Conservation (phyloP, 108 stramenopile species). For the Nitzschia sp. region DNA sequence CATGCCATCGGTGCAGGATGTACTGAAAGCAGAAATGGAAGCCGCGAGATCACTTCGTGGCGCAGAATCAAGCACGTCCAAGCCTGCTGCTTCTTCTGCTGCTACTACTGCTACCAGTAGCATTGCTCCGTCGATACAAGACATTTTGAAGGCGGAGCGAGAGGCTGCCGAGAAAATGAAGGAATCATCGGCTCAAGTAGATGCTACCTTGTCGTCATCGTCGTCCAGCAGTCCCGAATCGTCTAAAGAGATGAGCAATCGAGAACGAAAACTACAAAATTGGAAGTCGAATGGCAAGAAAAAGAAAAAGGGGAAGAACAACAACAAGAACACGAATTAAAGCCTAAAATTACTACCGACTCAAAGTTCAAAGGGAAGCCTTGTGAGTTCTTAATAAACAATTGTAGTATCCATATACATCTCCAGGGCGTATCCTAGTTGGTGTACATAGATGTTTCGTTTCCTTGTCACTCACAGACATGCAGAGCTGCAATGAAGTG, state of each 20-base stretch:
- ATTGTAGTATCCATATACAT: too few relatives aligned
- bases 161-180: neutral
- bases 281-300: neutral
- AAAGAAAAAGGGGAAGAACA: neutral
- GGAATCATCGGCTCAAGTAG: neutral
- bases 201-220: neutral
- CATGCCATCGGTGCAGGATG: neutral
- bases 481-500: too few relatives aligned
- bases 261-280: neutral
- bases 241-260: neutral
- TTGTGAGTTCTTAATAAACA: too few relatives aligned
- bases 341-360: too few relatives aligned
- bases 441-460: too few relatives aligned
- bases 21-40: neutral
- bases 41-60: neutral
- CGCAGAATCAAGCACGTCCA: neutral
- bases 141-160: neutral
- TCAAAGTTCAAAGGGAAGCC: too few relatives aligned
- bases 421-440: too few relatives aligned
- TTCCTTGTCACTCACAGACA: too few relatives aligned
- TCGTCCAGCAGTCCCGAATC: neutral
- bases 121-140: neutral
- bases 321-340: neutral
- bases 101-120: neutral
- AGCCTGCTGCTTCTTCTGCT: neutral